Percentiles rank a stretch among this genome's conserved stretches.
These are phyloP conservation scores for Lotus japonicus DNA, from an alignment of 306 rosid species.

Conservation along the genomic window DNA sequence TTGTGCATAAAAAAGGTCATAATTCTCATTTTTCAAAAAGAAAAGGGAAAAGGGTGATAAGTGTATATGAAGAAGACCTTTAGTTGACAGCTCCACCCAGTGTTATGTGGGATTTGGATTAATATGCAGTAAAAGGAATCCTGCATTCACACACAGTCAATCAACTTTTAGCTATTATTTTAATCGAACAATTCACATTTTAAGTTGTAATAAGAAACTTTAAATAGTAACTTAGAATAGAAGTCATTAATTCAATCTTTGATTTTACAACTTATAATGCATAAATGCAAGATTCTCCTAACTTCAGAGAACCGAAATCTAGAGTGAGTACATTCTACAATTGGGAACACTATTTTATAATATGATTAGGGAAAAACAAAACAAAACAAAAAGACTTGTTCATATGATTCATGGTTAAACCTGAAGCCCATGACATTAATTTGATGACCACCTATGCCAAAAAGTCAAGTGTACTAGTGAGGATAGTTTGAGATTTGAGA, in stretches of 20 bases:
- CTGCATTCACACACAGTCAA: no score
- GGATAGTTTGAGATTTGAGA: neutral
- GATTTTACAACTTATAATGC: no score
- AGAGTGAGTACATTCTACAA: no score
- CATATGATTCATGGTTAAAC: neutral
- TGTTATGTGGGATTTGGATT: neutral
- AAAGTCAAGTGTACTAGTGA: constrained; percentile 11
- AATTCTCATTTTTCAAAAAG: constrained; percentile 3
- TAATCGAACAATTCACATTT: no score
- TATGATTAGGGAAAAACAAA: neutral
- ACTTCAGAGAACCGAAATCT: no score
- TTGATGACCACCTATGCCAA: constrained; percentile 8
- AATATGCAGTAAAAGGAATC: no score
- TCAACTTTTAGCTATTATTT: no score
- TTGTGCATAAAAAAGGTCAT: neutral
- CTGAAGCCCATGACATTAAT: neutral
- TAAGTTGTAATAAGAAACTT: no score
- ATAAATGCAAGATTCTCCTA: no score
- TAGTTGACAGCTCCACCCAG: neutral
- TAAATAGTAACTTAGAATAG: no score
- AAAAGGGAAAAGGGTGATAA: neutral
- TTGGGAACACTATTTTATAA: no score
- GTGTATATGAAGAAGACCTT: neutral
- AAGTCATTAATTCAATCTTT: no score
- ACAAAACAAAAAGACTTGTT: neutral